Evolutionary conservation across 1,284 basidiomycete species (phyloP).

Genomic region (Bondarzewia mesenterica): DNA sequence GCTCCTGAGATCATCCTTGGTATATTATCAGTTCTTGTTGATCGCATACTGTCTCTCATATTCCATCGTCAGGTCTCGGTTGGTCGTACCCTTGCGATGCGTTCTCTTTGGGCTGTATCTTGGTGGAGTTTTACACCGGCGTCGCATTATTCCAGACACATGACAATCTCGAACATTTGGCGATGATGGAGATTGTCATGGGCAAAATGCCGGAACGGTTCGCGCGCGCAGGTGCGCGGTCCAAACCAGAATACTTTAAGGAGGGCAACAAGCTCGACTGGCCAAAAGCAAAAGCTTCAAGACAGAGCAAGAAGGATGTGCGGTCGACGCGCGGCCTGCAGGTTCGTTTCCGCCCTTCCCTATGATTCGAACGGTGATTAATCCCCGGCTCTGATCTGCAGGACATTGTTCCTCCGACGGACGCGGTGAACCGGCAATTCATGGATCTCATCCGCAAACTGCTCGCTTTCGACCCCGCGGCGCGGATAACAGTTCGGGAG

Average conservation of each 20-base stretch:
- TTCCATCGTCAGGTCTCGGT: constrained; percentile 64
- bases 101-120: constrained; percentile 97
- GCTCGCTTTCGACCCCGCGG: constrained; percentile 86
- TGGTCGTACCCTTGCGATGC: constrained; percentile 99
- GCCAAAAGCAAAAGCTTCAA: constrained; percentile 81
- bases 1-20: constrained; percentile 99
- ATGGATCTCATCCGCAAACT: constrained; percentile 82
- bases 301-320: constrained; percentile 93
- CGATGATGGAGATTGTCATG: constrained; percentile 99
- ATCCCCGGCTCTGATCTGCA: constrained; percentile 22
- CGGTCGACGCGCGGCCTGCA: constrained; percentile 74
- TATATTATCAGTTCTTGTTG: constrained; percentile 30
- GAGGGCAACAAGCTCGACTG: constrained; percentile 80
- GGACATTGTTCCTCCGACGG: constrained; percentile 78
- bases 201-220: constrained; percentile 92
- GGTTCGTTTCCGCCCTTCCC: constrained; percentile 33
- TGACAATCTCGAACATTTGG: constrained; percentile 97
- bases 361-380: background rate
- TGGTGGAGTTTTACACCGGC: constrained; percentile 98
- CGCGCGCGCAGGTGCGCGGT: constrained; percentile 58
- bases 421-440: constrained; percentile 73
- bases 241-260: constrained; percentile 91
- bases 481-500: constrained; percentile 80
- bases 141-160: constrained; percentile 98
- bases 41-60: constrained; percentile 7